Evolutionary conservation across 805 yeast species (phyloP).

Genomic region (Myxozyma neotropica): DNA sequence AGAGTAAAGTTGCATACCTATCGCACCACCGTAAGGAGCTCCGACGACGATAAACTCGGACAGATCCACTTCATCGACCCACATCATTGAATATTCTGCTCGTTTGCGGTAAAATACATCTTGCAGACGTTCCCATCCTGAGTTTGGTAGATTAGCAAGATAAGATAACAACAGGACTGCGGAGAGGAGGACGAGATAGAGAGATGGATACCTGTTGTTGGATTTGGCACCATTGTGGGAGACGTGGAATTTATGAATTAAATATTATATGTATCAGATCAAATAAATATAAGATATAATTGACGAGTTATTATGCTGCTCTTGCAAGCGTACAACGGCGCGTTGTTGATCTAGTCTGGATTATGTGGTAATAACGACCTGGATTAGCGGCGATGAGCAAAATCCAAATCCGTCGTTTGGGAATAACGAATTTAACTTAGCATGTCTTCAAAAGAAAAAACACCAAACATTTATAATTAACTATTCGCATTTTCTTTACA

Average conservation of each 20-base stretch:
- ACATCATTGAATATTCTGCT: slow-evolving; percentile 26
- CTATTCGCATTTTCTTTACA: too few relatives aligned
- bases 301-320: too few relatives aligned
- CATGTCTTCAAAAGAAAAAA: too few relatives aligned
- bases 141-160: slow-evolving; percentile 15
- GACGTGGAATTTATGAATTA: too few relatives aligned
- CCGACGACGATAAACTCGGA: slow-evolving; percentile 51
- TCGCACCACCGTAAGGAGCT: slow-evolving; percentile 57
- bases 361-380: background rate
- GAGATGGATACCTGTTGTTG: slow-evolving; percentile 51
- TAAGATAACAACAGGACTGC: slow-evolving; percentile 30
- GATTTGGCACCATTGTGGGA: slow-evolving; percentile 54
- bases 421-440: too few relatives aligned
- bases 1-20: too few relatives aligned
- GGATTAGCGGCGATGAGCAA: background rate
- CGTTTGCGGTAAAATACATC: slow-evolving; percentile 63
- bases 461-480: too few relatives aligned
- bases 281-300: too few relatives aligned
- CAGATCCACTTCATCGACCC: slow-evolving; percentile 45
- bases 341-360: too few relatives aligned
- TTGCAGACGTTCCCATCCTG: slow-evolving; percentile 77
- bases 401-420: too few relatives aligned
- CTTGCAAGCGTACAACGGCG: too few relatives aligned
- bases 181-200: slow-evolving; percentile 29
- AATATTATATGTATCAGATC: too few relatives aligned